Base-by-base conservation (phyloP, 1,139 yeast genomes). In the Protomyces inundatus region DNA sequence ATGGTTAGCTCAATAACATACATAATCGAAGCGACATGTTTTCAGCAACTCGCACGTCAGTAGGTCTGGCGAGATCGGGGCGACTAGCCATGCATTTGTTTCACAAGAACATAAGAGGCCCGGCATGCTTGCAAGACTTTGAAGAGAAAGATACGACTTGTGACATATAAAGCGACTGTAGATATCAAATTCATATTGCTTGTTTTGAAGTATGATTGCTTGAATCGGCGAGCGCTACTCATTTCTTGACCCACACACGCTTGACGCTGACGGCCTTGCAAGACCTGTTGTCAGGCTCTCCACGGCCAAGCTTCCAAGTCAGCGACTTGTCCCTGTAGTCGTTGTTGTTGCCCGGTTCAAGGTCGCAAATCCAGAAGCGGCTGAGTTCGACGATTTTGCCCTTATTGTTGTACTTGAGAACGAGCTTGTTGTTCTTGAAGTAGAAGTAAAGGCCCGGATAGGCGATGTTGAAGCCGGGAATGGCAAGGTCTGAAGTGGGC, bases 261-360 rank as follows among this genome's bases (percentile, higher is more conserved):
- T 58, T 58, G 53, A 58, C 62, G 9, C 39, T 37, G 23, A 58
- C 62, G 16, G 51, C 52, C 45, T 51, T 52, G 32, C 62, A 58
- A 6, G 51, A 33, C 30, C 37, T 34, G 30, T 52, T 58, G 36
- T 57, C 61, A 3, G 61, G 61, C 14, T 50, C 32, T 6, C 52
- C 55, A 12, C 33, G 10, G 10, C 62, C 62, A 33, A 50, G 30
- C 33, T 39, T 50, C 62, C 62, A 58, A n/a, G 37, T 46, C 23
- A 52, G 16, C 9, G 62, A 34, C 6, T 36, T 36, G 33, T 58
- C 40, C 9, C 34, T 33, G 42, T 58, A 58, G 23, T 56, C 62
- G 1, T 6, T 7, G 5, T 35, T 50, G 23, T 58, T 51, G 10
- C 6, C 34, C 5, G 33, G 35, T 6, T 50, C 16, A 6, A 40